Percentiles rank a stretch among this genome's conserved stretches.
phyloP scores from a whole-genome alignment of 2,329 filamentous ascomycete genomes.

The Curvularia sp. region DNA sequence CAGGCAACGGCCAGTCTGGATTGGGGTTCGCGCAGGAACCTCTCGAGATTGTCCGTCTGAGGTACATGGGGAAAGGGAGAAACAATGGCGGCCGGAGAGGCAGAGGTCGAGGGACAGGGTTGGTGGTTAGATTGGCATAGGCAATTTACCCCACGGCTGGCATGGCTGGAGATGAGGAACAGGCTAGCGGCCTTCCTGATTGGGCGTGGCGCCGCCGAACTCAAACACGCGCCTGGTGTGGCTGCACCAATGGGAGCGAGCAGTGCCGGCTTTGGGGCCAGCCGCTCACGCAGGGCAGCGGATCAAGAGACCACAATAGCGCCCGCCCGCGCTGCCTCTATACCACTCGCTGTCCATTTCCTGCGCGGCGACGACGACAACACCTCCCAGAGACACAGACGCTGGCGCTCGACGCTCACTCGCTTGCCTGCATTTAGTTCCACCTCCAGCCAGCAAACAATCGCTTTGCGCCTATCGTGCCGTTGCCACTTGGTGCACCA shows the following conservation, averaged over 20 bases:
- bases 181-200: conserved; percentile 35
- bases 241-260: conserved; percentile 23
- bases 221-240: conserved; percentile 20
- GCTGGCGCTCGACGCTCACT: conserved; percentile 31
- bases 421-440: conserved; percentile 28
- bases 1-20: neutral
- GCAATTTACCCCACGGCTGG: conserved; percentile 31
- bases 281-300: conserved; percentile 21
- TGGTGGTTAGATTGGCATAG: conserved; percentile 14
- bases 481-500: conserved; percentile 21
- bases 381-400: conserved; percentile 22
- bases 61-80: neutral
- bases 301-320: conserved; percentile 10
- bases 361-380: neutral
- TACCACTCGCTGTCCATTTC: conserved; percentile 5
- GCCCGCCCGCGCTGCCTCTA: conserved; percentile 22
- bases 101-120: conserved; percentile 16
- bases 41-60: neutral
- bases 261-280: conserved; percentile 13
- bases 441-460: conserved; percentile 17
- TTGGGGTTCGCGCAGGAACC: neutral
- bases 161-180: conserved; percentile 22
- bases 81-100: conserved; percentile 8
- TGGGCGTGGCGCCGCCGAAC: conserved; percentile 10
- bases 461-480: conserved; percentile 22